Conservation (phyloP, 768 basidiomycete genomes). For the Lentinula lateritia region DNA sequence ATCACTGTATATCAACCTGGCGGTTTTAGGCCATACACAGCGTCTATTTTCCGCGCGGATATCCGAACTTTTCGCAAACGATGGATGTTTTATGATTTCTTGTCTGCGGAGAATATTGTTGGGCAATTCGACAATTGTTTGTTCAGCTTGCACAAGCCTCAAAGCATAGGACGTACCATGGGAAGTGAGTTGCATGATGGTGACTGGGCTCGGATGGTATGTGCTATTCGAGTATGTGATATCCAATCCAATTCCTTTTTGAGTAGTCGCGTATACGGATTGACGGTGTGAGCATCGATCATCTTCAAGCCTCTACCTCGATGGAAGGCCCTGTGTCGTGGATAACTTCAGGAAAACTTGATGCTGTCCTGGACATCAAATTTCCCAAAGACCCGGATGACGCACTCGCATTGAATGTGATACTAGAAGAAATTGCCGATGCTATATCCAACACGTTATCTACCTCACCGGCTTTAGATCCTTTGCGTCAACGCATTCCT, state of each 20-base stretch:
- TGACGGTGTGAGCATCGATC: constrained; percentile 95
- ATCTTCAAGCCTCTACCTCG: constrained; percentile 79
- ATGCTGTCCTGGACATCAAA: constrained; percentile 96
- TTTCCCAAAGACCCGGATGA: constrained; percentile 81
- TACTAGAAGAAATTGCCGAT: constrained; percentile 87
- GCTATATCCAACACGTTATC: constrained; percentile 67
- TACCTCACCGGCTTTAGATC: constrained; percentile 33
- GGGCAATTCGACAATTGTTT: constrained; percentile 98
- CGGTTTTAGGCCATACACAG: constrained; percentile 85
- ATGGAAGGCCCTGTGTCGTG: constrained; percentile 90
- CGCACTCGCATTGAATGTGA: constrained; percentile 65
- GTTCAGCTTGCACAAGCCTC: constrained; percentile 93
- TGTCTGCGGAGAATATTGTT: constrained; percentile 92
- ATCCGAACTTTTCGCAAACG: constrained; percentile 80
- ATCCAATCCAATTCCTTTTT: not conserved
- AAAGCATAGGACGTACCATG: constrained; percentile 89
- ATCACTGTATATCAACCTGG: constrained; percentile 94
- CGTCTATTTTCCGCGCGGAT: constrained; percentile 91
- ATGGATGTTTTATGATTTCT: constrained; percentile 94
- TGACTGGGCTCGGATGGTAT: constrained; percentile 85
- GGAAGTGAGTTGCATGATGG: constrained; percentile 81
- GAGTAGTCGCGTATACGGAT: constrained; percentile 88
- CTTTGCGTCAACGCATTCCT: constrained; percentile 56
- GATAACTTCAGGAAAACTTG: constrained; percentile 96
- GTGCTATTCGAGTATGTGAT: constrained; percentile 11